A percentile compares a stretch with the other conserved stretches of the same genome.
These are phyloP conservation scores for Fagopyrum esculentum DNA, from an alignment of 148 eudicot genomes.

Conservation along the genomic window DNA sequence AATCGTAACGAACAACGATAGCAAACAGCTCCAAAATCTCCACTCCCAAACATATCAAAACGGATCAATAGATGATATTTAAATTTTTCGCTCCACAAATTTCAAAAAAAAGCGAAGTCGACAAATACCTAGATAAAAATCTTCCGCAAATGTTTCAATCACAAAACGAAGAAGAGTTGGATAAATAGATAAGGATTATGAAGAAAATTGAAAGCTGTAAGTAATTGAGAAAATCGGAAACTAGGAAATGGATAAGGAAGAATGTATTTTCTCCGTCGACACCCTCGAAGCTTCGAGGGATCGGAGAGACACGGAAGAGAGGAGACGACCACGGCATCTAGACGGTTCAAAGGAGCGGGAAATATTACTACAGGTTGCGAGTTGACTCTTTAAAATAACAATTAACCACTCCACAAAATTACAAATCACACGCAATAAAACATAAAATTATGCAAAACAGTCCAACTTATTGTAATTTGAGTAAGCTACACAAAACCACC, in stretches of 20 bases:
- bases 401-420: no score
- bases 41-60: neutral
- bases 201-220: neutral
- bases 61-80: neutral
- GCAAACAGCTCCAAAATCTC: neutral
- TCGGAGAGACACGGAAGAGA: neutral
- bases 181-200: neutral
- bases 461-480: no score
- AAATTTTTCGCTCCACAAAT: neutral
- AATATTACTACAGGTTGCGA: neutral
- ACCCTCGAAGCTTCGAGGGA: neutral
- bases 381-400: constrained; percentile 1
- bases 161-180: neutral
- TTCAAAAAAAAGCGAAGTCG: neutral
- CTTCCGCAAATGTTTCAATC: neutral
- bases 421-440: no score
- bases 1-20: neutral
- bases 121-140: neutral
- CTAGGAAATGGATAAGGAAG: neutral
- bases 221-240: neutral
- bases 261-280: neutral
- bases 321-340: constrained; percentile 5
- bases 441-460: no score
- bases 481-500: no score
- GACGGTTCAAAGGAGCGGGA: constrained; percentile 9